A percentile compares a stretch with the other conserved stretches of the same genome.
Evolutionary conservation across 2,329 filamentous ascomycete species (phyloP).

Genomic region (Mollisia scopiformis): DNA sequence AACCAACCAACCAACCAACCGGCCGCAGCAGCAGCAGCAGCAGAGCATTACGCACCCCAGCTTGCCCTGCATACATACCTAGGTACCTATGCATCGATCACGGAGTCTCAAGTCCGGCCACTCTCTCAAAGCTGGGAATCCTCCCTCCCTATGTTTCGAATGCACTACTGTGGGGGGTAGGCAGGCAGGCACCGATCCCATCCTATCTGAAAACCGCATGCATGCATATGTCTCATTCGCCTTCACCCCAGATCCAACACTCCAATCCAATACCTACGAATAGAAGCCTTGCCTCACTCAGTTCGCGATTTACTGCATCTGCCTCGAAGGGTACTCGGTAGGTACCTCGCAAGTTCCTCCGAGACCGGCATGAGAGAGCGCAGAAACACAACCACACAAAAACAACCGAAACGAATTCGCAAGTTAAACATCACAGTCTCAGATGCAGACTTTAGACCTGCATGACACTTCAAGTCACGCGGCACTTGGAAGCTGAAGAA

Average conservation of each 20-base stretch:
- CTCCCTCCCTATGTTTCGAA: background rate
- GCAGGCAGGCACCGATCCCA: background rate
- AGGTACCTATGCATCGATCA: too few relatives aligned
- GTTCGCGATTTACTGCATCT: too few relatives aligned
- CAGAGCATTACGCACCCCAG: background rate
- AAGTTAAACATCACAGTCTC: background rate
- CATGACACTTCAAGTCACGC: background rate
- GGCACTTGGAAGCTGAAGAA: background rate
- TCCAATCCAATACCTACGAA: background rate
- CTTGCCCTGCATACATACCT: background rate
- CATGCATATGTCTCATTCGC: background rate
- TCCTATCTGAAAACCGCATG: background rate
- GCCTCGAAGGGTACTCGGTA: background rate
- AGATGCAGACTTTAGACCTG: background rate
- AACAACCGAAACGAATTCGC: background rate
- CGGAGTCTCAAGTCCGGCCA: background rate
- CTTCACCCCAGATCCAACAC: background rate
- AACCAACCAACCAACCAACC: too few relatives aligned
- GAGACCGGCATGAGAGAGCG: background rate
- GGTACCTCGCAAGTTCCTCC: background rate
- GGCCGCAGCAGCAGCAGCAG: background rate
- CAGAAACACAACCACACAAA: background rate
- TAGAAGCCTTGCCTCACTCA: background rate
- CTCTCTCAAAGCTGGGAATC: background rate
- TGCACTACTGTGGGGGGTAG: too few relatives aligned